Percentiles rank a stretch among this genome's conserved stretches.
These are phyloP conservation scores for Dactylorhiza incarnata DNA, from an alignment of 106 monocot genomes.

Conservation along the genomic window DNA sequence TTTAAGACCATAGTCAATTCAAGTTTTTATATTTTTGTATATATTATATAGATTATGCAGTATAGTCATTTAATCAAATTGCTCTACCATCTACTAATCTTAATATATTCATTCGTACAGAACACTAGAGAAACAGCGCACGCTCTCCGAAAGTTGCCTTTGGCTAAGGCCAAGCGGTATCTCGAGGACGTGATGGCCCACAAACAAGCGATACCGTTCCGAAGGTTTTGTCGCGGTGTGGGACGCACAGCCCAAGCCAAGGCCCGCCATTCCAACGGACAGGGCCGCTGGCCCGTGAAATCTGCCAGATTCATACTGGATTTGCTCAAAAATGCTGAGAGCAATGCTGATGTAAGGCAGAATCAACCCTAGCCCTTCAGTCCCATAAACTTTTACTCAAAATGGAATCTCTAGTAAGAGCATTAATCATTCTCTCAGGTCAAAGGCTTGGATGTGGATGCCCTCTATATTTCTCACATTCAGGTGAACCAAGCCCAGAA, in stretches of 20 bases:
- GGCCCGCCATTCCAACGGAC: slow-evolving; percentile 76
- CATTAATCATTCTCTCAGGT: slow-evolving; percentile 16
- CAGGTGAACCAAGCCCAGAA: slow-evolving; percentile 88
- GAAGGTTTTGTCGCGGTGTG: slow-evolving; percentile 77
- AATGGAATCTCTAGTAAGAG: neutral
- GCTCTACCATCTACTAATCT: no score
- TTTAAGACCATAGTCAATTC: neutral
- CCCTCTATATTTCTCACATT: slow-evolving; percentile 66
- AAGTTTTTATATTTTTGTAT: no score
- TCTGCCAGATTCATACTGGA: slow-evolving; percentile 63
- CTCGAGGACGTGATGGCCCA: slow-evolving; percentile 82
- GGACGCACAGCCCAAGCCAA: slow-evolving; percentile 89
- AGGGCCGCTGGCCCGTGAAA: slow-evolving; percentile 69
- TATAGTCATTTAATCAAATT: neutral
- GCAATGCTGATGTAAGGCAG: slow-evolving; percentile 56
- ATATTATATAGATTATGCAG: neutral
- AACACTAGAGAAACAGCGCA: slow-evolving; percentile 61
- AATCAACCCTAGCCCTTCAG: neutral
- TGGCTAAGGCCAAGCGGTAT: slow-evolving; percentile 59
- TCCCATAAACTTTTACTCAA: neutral
- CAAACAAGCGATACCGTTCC: slow-evolving; percentile 91
- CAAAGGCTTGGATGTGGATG: slow-evolving; percentile 69
- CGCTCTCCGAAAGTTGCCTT: slow-evolving; percentile 43
- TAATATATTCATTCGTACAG: slow-evolving; percentile 12
- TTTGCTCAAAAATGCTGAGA: slow-evolving; percentile 69